Evolutionary conservation across 2,329 filamentous ascomycete genomes (phyloP), one percentile per base, ranked within the genome.

Genomic region (Cercospora citrullina): DNA sequence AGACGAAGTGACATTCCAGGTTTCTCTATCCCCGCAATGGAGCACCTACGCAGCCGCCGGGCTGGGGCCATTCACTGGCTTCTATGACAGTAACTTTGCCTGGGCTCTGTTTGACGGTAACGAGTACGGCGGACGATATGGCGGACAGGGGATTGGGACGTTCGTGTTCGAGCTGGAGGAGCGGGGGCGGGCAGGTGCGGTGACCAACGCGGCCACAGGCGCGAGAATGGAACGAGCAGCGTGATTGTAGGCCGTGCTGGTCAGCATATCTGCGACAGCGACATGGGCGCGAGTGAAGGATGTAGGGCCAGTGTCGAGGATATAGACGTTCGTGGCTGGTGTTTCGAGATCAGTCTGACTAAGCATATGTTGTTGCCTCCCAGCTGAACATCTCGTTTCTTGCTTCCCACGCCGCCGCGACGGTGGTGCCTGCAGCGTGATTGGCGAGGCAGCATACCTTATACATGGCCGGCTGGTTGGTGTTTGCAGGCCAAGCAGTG

Each of bases 131-230:
- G 55, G 55, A 6, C 55, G 55, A 23, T 59, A 59, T 21, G 55
- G 28, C 5, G 55, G 55, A 1, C 55, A 36, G 55, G 55, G 55
- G 16, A 33, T 58, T n/a, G 61, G 28, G 21, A 55, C 48, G 14
- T 64, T 55, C 33, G 61, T 64, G 23, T 64, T 64, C 28, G 61
- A 64, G 30, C 42, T 64, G 48, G 61, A 57, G n/a, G 30, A 39
- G 10, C 48, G 16, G 26, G 61, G 61, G 3, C 33, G 23, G 10
- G 61, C 61, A 28, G 21, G 42, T 59, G 55, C 55, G 31, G 55
- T 36, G 55, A 59, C 8, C 28, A 36, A 59, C 10, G 55, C 55
- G 31, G 55, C 28, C 31, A 36, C 55, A 36, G 28, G 28, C 31
- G 55, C 55, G 55, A 59, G 55, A 9, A 33, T 59, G 55, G 31